phyloP scores from a whole-genome alignment of 1,284 basidiomycete species.

The Boletus mariae region DNA sequence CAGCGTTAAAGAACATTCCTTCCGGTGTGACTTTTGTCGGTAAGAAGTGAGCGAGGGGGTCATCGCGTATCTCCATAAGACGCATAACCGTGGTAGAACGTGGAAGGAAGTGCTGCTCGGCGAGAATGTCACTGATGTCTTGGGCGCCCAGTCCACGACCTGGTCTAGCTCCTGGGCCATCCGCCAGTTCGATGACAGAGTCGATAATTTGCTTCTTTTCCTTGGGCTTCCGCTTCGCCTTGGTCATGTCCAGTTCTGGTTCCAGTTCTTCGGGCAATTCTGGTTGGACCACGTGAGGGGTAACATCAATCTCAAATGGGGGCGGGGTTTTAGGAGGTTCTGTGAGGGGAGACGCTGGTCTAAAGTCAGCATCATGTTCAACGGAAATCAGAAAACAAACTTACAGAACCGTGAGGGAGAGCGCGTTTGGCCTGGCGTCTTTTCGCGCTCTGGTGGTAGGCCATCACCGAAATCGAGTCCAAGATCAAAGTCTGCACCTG shows the following conservation, averaged over 20 bases:
- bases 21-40: conserved; percentile 71
- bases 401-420: conserved; percentile 68
- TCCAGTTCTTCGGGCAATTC: conserved; percentile 38
- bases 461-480: conserved; percentile 68
- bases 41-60: conserved; percentile 82
- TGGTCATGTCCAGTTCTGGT: conserved; percentile 31
- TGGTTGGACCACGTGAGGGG: conserved; percentile 42
- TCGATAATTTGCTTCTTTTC: conserved; percentile 82
- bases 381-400: conserved; percentile 26
- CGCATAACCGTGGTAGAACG: conserved; percentile 79
- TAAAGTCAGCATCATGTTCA: conserved; percentile 7
- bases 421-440: conserved; percentile 55
- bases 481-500: conserved; percentile 61
- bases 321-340: conserved; percentile 70
- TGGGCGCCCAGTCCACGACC: conserved; percentile 52
- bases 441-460: conserved; percentile 39
- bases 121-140: conserved; percentile 71
- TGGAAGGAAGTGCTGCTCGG: conserved; percentile 79
- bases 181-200: conserved; percentile 78
- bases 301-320: conserved; percentile 43
- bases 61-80: conserved; percentile 78
- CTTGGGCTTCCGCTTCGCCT: conserved; percentile 53
- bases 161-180: conserved; percentile 60
- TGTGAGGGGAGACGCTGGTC: conserved; percentile 66
- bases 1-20: conserved; percentile 76